Conservation (phyloP, 2,329 filamentous ascomycete genomes). For the Periconia macrospinosa region DNA sequence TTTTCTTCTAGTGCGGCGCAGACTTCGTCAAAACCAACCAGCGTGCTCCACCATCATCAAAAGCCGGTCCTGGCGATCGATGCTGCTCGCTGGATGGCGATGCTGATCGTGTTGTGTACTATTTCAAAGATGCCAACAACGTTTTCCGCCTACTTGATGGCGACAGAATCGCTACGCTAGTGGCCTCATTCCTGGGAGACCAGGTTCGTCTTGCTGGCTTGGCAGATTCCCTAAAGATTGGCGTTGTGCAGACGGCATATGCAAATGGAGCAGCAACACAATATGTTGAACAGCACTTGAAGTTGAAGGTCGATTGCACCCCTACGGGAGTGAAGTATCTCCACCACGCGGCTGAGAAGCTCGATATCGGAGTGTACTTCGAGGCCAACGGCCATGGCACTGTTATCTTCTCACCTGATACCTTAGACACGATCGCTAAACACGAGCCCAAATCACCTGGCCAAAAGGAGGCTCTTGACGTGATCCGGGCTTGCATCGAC, state of each 20-base stretch:
- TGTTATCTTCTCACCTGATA: conserved; percentile 87
- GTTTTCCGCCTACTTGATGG: conserved; percentile 93
- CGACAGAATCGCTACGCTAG: conserved; percentile 93
- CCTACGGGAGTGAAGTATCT: conserved; percentile 96
- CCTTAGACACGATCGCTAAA: conserved; percentile 74
- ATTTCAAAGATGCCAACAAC: conserved; percentile 80
- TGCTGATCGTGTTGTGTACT: conserved; percentile 93
- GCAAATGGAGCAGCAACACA: conserved; percentile 94
- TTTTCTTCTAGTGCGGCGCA: conserved; percentile 71
- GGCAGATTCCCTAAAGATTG: conserved; percentile 79
- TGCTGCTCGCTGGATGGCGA: conserved; percentile 94
- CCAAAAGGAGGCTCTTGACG: conserved; percentile 86
- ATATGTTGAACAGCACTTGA: conserved; percentile 85
- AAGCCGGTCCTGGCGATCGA: conserved; percentile 73
- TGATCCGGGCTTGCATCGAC: conserved; percentile 78
- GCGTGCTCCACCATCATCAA: conserved; percentile 80
- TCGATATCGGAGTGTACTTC: conserved; percentile 96
- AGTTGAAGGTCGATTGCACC: conserved; percentile 88
- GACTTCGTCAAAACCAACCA: conserved; percentile 98
- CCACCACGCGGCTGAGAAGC: conserved; percentile 93
- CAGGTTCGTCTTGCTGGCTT: conserved; percentile 80
- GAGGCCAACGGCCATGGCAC: conserved; percentile 98
- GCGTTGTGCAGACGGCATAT: conserved; percentile 96
- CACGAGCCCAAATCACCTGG: conserved; percentile 87
- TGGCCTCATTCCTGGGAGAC: conserved; percentile 90